Evolutionary conservation across 441 rosid species (phyloP).

Genomic region (Populus hybrid): DNA sequence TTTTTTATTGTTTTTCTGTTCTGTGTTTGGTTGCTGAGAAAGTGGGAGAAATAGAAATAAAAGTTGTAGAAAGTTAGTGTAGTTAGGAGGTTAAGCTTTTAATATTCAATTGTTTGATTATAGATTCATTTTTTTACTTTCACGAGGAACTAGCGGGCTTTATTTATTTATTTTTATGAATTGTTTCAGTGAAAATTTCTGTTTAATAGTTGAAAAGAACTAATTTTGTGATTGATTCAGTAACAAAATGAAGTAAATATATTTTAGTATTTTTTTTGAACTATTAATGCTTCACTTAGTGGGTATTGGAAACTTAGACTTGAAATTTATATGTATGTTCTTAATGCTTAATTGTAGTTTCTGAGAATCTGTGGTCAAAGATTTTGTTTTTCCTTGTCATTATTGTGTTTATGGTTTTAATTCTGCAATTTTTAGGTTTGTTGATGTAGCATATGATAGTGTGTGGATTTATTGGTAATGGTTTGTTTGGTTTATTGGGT

Average conservation of each 20-base stretch:
- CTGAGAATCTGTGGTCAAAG: neutral
- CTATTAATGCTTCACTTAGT: neutral
- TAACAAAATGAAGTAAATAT: neutral
- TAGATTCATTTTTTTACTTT: neutral
- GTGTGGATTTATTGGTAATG: neutral
- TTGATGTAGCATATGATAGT: neutral
- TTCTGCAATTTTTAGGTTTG: neutral
- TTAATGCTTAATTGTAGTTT: neutral
- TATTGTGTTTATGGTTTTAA: neutral
- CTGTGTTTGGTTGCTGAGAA: neutral
- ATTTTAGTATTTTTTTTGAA: neutral
- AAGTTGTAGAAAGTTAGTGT: neutral
- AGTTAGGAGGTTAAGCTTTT: neutral
- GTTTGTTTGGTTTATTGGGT: slow-evolving; percentile 17
- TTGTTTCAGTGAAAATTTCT: neutral
- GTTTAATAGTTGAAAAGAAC: neutral
- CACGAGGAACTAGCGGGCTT: neutral
- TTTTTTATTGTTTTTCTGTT: neutral
- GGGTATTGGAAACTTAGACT: neutral
- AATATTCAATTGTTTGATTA: neutral
- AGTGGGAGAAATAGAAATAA: neutral
- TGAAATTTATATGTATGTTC: neutral
- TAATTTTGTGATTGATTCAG: neutral
- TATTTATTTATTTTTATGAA: neutral
- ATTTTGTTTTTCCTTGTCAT: neutral